phyloP scores from a whole-genome alignment of 208 protist species.

The Crithidia acanthocephali region DNA sequence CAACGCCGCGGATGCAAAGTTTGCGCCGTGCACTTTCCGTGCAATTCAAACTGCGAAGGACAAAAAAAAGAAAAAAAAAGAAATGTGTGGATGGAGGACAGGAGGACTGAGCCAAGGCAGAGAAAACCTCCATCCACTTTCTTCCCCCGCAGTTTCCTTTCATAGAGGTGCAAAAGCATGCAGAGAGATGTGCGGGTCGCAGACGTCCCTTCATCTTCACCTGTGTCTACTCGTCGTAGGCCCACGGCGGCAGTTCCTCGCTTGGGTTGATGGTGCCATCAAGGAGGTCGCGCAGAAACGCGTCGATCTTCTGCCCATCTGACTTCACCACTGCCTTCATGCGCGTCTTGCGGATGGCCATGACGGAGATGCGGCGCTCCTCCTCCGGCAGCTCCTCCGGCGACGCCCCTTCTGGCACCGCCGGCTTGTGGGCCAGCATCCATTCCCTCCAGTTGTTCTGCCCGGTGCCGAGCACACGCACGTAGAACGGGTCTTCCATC shows the following conservation, averaged over 20 bases:
- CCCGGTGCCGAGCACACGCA: conserved; percentile 53
- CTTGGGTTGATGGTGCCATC: conserved; percentile 51
- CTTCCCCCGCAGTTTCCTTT: too few relatives aligned
- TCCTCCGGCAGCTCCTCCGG: conserved; percentile 19
- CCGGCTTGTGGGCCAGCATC: conserved; percentile 39
- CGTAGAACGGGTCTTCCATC: conserved; percentile 67
- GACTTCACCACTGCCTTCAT: conserved; percentile 62
- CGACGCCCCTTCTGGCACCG: conserved; percentile 3
- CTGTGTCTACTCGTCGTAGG: conserved; percentile 15
- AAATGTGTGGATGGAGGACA: too few relatives aligned
- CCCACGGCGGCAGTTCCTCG: conserved; percentile 39
- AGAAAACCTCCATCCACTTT: too few relatives aligned
- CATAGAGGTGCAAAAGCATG: too few relatives aligned
- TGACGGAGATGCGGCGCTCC: conserved; percentile 35
- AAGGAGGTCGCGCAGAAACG: conserved; percentile 63
- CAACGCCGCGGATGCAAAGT: too few relatives aligned
- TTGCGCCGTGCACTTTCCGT: too few relatives aligned
- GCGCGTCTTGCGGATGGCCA: conserved; percentile 62
- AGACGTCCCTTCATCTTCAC: too few relatives aligned
- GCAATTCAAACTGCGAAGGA: too few relatives aligned
- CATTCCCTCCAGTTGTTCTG: conserved; percentile 59
- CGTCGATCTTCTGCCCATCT: conserved; percentile 39
- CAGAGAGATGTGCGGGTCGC: too few relatives aligned
- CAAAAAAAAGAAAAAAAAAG: too few relatives aligned
- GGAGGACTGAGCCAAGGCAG: too few relatives aligned